Evolutionary conservation across 306 rosid genomes (phyloP).

Genomic region (Cercis canadensis): DNA sequence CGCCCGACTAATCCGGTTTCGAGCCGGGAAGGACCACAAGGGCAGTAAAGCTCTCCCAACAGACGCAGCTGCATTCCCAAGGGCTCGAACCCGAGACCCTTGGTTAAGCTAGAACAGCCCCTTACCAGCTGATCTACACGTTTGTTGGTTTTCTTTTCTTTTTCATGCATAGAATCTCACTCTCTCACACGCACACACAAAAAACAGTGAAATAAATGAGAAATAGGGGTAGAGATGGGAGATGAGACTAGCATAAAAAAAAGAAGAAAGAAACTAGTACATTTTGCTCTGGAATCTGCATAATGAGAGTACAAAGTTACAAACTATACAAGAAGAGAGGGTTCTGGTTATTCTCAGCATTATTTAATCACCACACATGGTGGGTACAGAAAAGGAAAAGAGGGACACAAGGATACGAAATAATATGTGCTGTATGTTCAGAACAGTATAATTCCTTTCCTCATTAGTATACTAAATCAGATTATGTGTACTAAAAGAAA

Average conservation of each 20-base stretch:
- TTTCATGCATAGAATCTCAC: background rate
- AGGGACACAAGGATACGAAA: constrained; percentile 6
- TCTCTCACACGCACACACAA: background rate
- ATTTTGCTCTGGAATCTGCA: background rate
- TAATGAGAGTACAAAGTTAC: background rate
- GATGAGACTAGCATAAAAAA: too few species aligned
- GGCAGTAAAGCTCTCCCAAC: too few species aligned
- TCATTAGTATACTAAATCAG: background rate
- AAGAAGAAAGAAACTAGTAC: background rate
- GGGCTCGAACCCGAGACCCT: too few species aligned
- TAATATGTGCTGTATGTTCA: constrained; percentile 23
- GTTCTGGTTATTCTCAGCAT: constrained; percentile 31
- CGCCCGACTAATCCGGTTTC: too few species aligned
- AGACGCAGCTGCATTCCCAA: too few species aligned
- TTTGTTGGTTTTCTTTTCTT: too few species aligned
- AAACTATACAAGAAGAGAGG: constrained; percentile 28
- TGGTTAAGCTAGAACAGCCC: too few species aligned
- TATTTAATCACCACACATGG: constrained; percentile 48
- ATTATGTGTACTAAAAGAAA: background rate
- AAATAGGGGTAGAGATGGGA: too few species aligned
- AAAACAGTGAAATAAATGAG: too few species aligned
- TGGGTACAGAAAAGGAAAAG: constrained; percentile 39
- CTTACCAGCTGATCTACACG: too few species aligned
- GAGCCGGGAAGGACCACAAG: too few species aligned
- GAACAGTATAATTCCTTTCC: constrained; percentile 14